phyloP scores from a whole-genome alignment of 345 rosid genomes.

The Erysimum cheiranthoides region DNA sequence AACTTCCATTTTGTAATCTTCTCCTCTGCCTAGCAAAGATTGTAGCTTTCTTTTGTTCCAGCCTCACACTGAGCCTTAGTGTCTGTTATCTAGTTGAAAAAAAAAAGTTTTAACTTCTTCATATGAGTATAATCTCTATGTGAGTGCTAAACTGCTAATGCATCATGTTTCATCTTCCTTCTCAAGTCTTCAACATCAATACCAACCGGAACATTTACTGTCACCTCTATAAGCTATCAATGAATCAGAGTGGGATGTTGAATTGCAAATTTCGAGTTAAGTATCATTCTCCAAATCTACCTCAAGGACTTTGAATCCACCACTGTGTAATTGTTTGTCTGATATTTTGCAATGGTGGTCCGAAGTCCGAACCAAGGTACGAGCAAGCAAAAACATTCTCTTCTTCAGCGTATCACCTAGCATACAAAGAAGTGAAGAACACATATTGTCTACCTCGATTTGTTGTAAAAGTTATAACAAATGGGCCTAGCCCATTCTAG shows the following conservation, averaged over 20 bases:
- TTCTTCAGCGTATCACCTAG: conserved; percentile 63
- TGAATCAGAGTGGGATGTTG: conserved; percentile 70
- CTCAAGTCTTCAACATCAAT: conserved; percentile 75
- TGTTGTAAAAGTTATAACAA: neutral
- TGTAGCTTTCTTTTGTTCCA: conserved; percentile 24
- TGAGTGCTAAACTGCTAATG: conserved; percentile 60
- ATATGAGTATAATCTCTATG: conserved; percentile 60
- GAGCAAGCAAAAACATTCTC: conserved; percentile 64
- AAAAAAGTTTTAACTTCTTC: conserved; percentile 53
- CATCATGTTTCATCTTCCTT: conserved; percentile 53
- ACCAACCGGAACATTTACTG: conserved; percentile 61
- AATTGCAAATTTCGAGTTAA: conserved; percentile 57
- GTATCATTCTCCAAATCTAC: conserved; percentile 55
- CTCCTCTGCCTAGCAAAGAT: conserved; percentile 42
- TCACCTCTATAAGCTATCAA: conserved; percentile 77
- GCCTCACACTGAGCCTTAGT: conserved; percentile 53
- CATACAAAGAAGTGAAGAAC: too few species aligned
- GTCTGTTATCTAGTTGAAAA: conserved; percentile 62
- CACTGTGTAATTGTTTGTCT: conserved; percentile 42
- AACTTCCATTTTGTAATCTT: conserved; percentile 16
- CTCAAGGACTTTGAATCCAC: conserved; percentile 67
- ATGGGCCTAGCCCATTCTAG: conserved; percentile 32
- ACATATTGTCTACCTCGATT: conserved; percentile 43
- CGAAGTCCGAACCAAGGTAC: conserved; percentile 76
- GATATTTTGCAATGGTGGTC: conserved; percentile 80